Evolutionary conservation across 805 yeast genomes (phyloP).

Genomic region (Starmera caribaea): DNA sequence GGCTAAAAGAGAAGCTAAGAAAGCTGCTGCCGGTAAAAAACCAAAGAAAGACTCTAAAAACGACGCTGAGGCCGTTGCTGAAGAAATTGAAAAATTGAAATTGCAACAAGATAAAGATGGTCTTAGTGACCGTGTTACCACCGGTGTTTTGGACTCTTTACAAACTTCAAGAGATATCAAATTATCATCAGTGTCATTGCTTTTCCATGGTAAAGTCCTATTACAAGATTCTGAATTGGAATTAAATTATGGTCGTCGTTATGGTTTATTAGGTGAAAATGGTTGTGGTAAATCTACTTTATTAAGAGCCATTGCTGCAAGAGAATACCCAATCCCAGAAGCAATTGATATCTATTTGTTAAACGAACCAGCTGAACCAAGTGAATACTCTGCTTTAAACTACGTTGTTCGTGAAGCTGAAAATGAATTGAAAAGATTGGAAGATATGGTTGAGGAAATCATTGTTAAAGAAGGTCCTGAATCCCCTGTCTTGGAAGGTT

Average conservation of each 20-base stretch:
- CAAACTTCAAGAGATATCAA: slow-evolving; percentile 90
- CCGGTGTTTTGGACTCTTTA: slow-evolving; percentile 91
- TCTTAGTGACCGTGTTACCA: slow-evolving; percentile 90
- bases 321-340: slow-evolving; percentile 94
- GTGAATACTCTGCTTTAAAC: slow-evolving; percentile 86
- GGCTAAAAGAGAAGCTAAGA: slow-evolving; percentile 97
- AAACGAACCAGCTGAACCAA: slow-evolving; percentile 96
- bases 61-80: slow-evolving; percentile 50
- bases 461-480: slow-evolving; percentile 94
- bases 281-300: slow-evolving; percentile 99
- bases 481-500: slow-evolving; percentile 69
- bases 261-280: slow-evolving; percentile 95
- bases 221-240: slow-evolving; percentile 88
- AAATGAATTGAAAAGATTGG: slow-evolving; percentile 80
- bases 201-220: slow-evolving; percentile 96
- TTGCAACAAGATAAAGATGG: slow-evolving; percentile 93
- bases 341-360: slow-evolving; percentile 83
- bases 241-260: slow-evolving; percentile 94
- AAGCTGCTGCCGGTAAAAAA: slow-evolving; percentile 72
- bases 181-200: slow-evolving; percentile 77
- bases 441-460: slow-evolving; percentile 81
- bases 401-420: slow-evolving; percentile 98
- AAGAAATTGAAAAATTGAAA: slow-evolving; percentile 77
- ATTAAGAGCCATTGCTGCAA: slow-evolving; percentile 85
- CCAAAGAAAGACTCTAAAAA: slow-evolving; percentile 44